These are phyloP conservation scores for Sporodiniella umbellata DNA, from an alignment of 371 early-diverging fungal genomes.

Conservation along the genomic window DNA sequence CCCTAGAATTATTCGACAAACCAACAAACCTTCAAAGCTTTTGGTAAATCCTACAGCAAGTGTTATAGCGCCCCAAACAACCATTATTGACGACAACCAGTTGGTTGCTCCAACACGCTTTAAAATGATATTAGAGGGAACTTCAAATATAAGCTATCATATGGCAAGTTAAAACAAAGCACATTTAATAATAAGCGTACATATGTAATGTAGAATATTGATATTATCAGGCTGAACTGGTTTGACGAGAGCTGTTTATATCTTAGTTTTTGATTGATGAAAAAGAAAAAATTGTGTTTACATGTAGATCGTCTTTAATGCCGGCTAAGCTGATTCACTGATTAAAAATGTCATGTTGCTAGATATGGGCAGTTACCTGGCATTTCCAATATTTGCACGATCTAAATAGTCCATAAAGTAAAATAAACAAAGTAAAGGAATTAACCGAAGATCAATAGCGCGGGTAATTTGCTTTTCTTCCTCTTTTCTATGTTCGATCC, in stretches of 20 bases:
- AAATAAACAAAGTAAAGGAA: constrained; percentile 43
- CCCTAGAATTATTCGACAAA: constrained; percentile 33
- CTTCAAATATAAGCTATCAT: constrained; percentile 34
- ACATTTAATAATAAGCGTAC: constrained; percentile 10
- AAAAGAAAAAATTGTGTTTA: no score
- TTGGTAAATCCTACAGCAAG: constrained; percentile 36
- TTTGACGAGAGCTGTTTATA: constrained; percentile 22
- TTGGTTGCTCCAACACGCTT: constrained; percentile 34
- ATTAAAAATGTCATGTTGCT: background rate
- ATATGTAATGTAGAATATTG: constrained; percentile 43
- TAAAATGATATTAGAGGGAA: constrained; percentile 45
- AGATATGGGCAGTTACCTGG: constrained; percentile 19
- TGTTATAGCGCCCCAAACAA: constrained; percentile 43
- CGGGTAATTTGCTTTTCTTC: constrained; percentile 25
- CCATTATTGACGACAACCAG: constrained; percentile 50
- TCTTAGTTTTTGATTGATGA: no score
- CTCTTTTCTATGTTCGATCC: constrained; percentile 9
- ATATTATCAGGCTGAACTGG: constrained; percentile 25
- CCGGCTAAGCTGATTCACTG: constrained; percentile 23
- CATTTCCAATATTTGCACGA: constrained; percentile 48
- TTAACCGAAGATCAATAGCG: constrained; percentile 37
- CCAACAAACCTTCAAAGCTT: constrained; percentile 24
- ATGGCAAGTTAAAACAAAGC: background rate
- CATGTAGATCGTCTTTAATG: constrained; percentile 18
- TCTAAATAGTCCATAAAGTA: constrained; percentile 46